Percentiles rank a stretch among this genome's conserved stretches.
Evolutionary conservation across 164 flowering plant genomes (phyloP).

Genomic region (Macadamia tetraphylla): DNA sequence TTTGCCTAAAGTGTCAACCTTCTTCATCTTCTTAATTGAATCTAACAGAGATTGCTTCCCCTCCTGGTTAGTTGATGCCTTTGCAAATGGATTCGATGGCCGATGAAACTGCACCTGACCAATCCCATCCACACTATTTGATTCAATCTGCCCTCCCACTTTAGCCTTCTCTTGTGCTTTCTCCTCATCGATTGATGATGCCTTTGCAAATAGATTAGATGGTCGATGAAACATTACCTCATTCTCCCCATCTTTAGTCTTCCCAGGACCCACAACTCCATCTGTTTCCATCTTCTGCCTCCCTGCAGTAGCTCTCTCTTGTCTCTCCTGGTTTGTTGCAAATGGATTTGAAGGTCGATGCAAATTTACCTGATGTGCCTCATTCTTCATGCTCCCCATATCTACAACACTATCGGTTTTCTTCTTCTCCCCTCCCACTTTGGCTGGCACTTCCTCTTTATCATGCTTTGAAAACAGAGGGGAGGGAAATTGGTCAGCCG

Average conservation of each 20-base stretch:
- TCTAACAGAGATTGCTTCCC: slow-evolving; percentile 52
- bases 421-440: slow-evolving; percentile 14
- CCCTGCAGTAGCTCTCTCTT: too few relatives aligned
- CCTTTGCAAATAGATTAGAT: too few relatives aligned
- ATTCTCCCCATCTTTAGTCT: too few relatives aligned
- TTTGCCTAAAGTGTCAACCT: slow-evolving; percentile 8
- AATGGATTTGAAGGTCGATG: slow-evolving; percentile 36
- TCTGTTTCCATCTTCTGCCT: too few relatives aligned
- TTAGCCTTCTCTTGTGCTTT: slow-evolving; percentile 15
- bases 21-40: slow-evolving; percentile 55
- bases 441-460: slow-evolving; percentile 28
- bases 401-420: slow-evolving; percentile 9
- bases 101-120: slow-evolving; percentile 20
- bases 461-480: slow-evolving; percentile 41
- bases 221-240: too few relatives aligned
- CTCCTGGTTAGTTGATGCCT: slow-evolving; percentile 33
- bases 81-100: slow-evolving; percentile 57
- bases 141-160: slow-evolving; percentile 21
- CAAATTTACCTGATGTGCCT: slow-evolving; percentile 6
- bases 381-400: slow-evolving; percentile 2
- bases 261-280: too few relatives aligned
- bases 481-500: slow-evolving; percentile 29
- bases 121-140: slow-evolving; percentile 4
- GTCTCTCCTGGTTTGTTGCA: slow-evolving; percentile 12
- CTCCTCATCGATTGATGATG: neutral